phyloP scores from a whole-genome alignment of 441 rosid genomes.

The Macaranga tanarius region DNA sequence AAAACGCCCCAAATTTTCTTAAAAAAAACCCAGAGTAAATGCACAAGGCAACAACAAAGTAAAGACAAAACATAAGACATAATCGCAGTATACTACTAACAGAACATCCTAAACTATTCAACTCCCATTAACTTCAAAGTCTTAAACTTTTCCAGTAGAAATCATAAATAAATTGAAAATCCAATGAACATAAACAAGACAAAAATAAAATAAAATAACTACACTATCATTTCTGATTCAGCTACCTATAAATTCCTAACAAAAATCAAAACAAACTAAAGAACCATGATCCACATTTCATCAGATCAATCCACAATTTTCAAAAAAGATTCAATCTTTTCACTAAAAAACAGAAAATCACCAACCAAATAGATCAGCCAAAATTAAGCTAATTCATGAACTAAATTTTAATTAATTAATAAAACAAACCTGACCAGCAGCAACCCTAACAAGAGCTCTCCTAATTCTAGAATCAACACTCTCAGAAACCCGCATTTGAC shows the following conservation, averaged over 20 bases:
- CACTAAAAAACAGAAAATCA: background rate
- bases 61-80: slow-evolving; percentile 10
- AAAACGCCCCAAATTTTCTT: background rate
- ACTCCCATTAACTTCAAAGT: too few species aligned
- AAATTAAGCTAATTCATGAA: slow-evolving; percentile 9
- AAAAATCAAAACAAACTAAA: background rate
- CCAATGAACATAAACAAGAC: too few species aligned
- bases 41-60: slow-evolving; percentile 1
- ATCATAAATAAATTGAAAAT: too few species aligned
- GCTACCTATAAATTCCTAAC: too few species aligned
- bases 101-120: too few species aligned
- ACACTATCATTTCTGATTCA: background rate
- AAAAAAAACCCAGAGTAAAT: background rate
- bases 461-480: slow-evolving; percentile 78
- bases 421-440: slow-evolving; percentile 76
- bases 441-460: slow-evolving; percentile 76
- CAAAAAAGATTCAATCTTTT: slow-evolving; percentile 2
- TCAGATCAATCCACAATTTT: slow-evolving; percentile 14
- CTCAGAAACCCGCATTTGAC: slow-evolving; percentile 83
- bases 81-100: background rate
- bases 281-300: background rate
- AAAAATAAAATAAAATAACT: background rate
- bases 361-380: background rate
- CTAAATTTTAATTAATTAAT: background rate
- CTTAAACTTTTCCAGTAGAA: too few species aligned